These are phyloP conservation scores for Drechslera avenae DNA, from an alignment of 2,329 filamentous ascomycete genomes.

Conservation along the genomic window DNA sequence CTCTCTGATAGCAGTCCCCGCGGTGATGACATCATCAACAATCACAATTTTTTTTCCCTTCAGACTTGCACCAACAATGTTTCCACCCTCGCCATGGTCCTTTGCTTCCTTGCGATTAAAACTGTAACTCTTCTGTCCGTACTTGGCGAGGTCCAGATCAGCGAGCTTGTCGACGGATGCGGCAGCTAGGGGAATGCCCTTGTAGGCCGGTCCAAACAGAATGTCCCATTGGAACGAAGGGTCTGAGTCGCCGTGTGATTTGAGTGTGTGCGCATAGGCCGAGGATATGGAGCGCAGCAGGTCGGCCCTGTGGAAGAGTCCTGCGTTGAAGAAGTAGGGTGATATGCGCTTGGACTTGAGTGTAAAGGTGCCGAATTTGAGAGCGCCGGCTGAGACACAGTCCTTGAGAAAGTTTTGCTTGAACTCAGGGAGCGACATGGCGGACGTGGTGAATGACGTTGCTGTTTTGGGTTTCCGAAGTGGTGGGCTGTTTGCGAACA, in stretches of 20 bases:
- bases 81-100: slow-evolving; percentile 92
- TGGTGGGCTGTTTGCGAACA: slow-evolving; percentile 6
- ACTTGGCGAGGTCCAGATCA: slow-evolving; percentile 68
- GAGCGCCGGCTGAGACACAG: slow-evolving; percentile 69
- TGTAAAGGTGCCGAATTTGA: slow-evolving; percentile 82
- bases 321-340: slow-evolving; percentile 98
- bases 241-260: slow-evolving; percentile 51
- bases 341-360: slow-evolving; percentile 91
- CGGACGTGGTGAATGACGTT: background rate
- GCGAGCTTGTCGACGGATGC: slow-evolving; percentile 77
- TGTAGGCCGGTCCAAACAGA: slow-evolving; percentile 93
- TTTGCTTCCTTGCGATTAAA: slow-evolving; percentile 98
- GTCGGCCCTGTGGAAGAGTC: slow-evolving; percentile 81
- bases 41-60: slow-evolving; percentile 86
- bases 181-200: slow-evolving; percentile 90
- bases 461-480: slow-evolving; percentile 4
- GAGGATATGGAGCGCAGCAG: slow-evolving; percentile 77
- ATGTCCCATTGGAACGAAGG: slow-evolving; percentile 72
- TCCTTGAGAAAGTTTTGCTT: slow-evolving; percentile 75
- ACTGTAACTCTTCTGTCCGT: slow-evolving; percentile 75
- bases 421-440: slow-evolving; percentile 42
- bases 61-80: slow-evolving; percentile 84
- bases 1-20: slow-evolving; percentile 91
- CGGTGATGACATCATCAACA: slow-evolving; percentile 96
- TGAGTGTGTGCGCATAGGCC: slow-evolving; percentile 74